Evolutionary conservation across 2,329 filamentous ascomycete species (phyloP), one percentile per base, ranked within the genome.

Genomic region (Fusarium acutatum): DNA sequence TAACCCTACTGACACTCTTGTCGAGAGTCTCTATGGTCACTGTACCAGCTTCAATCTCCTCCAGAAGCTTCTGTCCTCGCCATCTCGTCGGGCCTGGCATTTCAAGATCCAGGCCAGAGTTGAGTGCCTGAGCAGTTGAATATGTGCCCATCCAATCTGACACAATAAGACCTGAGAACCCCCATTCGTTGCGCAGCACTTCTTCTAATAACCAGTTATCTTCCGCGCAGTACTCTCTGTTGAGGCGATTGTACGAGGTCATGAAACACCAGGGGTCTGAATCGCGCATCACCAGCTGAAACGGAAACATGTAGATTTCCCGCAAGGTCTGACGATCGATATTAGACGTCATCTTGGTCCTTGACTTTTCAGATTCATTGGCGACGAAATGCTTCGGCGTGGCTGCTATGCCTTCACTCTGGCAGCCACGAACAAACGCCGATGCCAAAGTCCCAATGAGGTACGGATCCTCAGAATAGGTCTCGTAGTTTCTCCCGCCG

Each of bases 221-320:
- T 7, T 67, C 64, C 1, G 64, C 64, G 0, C 60, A 65, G 4
- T 67, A 67, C 5, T 38, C 60, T 3, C 17, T 6, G n/a, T 67
- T 67, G 0, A 67, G 41, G 3, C 64, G 64, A 1, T 67, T 67
- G 6, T 67, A 67, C 0, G 62, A 65, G 3, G 64, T 67, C 64
- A 67, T 67, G 37, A 67, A 58, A 11, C 64, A 67, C 64, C 64
- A 67, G 1, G 64, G 64, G 10, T 67, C 60, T 7, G 64, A 67
- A 13, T 65, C 43, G 3, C 60, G 60, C 40, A 67, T 47, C 0
- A 67, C 60, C 12, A 67, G 32, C 6, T 67, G 64, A 0, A 67
- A 67, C 3, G 60, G 64, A 10, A 67, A 32, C 64, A 67, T 58
- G 13, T 65, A 67, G 1, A 67, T 65, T 3, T 67, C 64, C 6